Conservation (phyloP, 1,139 yeast species). For the Hansenula lynferdii region DNA sequence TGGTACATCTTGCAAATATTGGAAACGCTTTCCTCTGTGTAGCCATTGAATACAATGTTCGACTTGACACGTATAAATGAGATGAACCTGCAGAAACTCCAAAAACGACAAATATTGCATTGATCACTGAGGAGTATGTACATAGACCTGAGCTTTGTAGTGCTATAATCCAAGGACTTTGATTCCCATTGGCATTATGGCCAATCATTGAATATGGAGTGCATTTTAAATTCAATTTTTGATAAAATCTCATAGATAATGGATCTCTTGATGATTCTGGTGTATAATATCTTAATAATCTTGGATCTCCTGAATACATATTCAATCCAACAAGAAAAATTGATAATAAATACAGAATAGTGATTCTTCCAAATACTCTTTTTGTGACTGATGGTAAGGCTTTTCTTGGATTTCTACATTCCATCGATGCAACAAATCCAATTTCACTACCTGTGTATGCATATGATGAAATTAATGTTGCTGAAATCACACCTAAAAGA, state of each 20-base stretch:
- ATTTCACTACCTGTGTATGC: conserved; percentile 81
- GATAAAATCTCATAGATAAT: conserved; percentile 6
- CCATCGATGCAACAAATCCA: conserved; percentile 83
- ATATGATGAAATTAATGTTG: conserved; percentile 61
- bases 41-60: conserved; percentile 74
- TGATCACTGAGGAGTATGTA: conserved; percentile 52
- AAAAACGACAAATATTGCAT: conserved; percentile 65
- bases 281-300: conserved; percentile 49
- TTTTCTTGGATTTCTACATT: conserved; percentile 74
- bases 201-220: conserved; percentile 4
- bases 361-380: conserved; percentile 67
- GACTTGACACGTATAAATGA: conserved; percentile 71
- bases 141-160: conserved; percentile 67
- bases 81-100: conserved; percentile 77
- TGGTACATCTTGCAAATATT: conserved; percentile 54
- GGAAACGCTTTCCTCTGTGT: conserved; percentile 66
- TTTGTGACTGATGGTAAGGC: conserved; percentile 76
- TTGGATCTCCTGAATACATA: conserved; percentile 71
- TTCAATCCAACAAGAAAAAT: conserved; percentile 70
- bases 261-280: conserved; percentile 8
- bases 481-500: conserved; percentile 58
- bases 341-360: conserved; percentile 63
- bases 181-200: conserved; percentile 46
- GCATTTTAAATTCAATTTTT: conserved; percentile 23
- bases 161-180: conserved; percentile 80